Evolutionary conservation across 2,329 filamentous ascomycete species (phyloP), one percentile per base, ranked within the genome.

Genomic region (Ophiocordyceps camponoti-floridani): DNA sequence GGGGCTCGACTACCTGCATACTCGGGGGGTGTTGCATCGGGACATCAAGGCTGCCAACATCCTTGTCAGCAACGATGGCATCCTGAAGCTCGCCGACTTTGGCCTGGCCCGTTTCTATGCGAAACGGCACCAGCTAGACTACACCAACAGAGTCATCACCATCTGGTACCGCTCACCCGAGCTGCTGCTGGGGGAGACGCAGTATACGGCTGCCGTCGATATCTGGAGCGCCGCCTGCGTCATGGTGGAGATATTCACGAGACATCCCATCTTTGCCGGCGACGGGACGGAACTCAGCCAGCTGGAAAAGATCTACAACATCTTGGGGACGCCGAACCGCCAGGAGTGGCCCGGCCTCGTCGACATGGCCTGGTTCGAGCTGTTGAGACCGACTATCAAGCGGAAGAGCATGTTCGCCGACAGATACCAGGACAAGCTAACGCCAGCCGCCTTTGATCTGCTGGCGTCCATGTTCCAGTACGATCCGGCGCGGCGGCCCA

Each of bases 11-110:
- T 98, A 96, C 57, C 75, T 98, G 1, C 91, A 98, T 59, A 80
- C 82, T 42, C 75, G 87, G 33, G 87, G 91, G n/a, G 89, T 98
- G 12, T 69, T 98, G 4, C 91, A 98, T 62, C 83, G 91, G 48
- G 91, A 98, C 56, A 96, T 98, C 65, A 98, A 98, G 63, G 91
- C 91, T 2, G 91, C 91, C 46, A 98, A 98, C 55, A 96, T 96
- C 47, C 70, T 98, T 19, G 84, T 98, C 47, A 94, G 86, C 63
- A 93, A 80, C 52, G 79, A 83, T 10, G 91, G 91, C 5, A 75
- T 87, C 46, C 67, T 98, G 46, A 98, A 96, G 61, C 74, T 94
- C 49, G 91, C 91, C 28, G 91, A 98, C 60, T 98, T 98, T 60
- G 91, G 91, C 18, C 74, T 98, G 13, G 91, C 91, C 12, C 81